Base-by-base conservation (phyloP, 805 yeast species). In the Jamesozyma hellenica region DNA sequence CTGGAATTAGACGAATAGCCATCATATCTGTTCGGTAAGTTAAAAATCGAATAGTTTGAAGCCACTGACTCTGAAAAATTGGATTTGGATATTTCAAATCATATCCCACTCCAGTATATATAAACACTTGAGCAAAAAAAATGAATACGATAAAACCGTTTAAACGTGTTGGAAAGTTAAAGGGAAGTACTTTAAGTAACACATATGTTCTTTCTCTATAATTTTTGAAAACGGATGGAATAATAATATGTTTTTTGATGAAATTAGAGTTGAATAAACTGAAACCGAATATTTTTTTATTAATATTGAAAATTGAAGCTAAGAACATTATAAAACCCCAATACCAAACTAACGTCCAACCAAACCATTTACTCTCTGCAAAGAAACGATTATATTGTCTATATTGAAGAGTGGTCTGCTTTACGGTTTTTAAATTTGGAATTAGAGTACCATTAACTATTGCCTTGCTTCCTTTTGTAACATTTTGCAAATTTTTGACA, bases 1-100 rank as follows among this genome's bases (percentile, higher is more conserved):
- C 55, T 0, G 90, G 88, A 42, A 78, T 65, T 35, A 76, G 42
- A 38, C 71, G 73, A 30, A 74, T 56, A 2, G 72, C 58, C 57
- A 73, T 60, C 14, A 75, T 40, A 35, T 72, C 80, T 6, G 74
- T 60, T 56, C 83, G 66, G 53, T 75, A 79, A 32, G 73, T 76
- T 14, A 78, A 60, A 40, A 66, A 42, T 33, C 59, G 66, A 41
- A 58, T 33, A 12, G 58, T 49, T 40, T 56, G 60, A 41, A 36
- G 58, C 53, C 53, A 66, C 43, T 59, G 51, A 18, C 51, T 52
- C 0, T 50, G 48, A 17, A 57, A 45, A 37, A 56, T 66, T 5
- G 67, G 64, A 42, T 67, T 66, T n/a, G 72, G 68, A 14, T 61
- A 38, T 5, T 52, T 52, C 12, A 66, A 47, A 6, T 52, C 35